Evolutionary conservation across 2,329 filamentous ascomycete genomes (phyloP), one percentile per base, ranked within the genome.

Genomic region (Fusarium luffae): DNA sequence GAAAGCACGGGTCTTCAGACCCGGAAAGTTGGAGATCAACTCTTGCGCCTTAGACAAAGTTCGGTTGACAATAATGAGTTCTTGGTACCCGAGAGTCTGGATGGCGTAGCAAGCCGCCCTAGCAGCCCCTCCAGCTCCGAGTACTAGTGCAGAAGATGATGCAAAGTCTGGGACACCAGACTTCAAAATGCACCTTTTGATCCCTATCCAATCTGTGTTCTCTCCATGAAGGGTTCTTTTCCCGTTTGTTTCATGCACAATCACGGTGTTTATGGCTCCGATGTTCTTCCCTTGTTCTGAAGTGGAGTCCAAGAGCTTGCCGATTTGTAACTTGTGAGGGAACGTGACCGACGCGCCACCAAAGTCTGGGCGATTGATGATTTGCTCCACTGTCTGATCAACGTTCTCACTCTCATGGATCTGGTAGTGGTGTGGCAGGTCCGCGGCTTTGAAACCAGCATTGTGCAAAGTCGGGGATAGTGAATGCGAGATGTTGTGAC

Each of bases 291-390:
- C 59, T 12, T 40, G 37, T 10, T 19, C 16, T 6, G 60, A 63
- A 5, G 56, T 7, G 7, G 49, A 49, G 2, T 32, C 34, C 0
- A 63, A 2, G 1, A 63, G 5, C 12, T 21, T 57, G 7, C 59
- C 49, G 3, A 63, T 63, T 40, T 63, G 49, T 10, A 63, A 12
- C 6, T 63, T 63, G 42, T 63, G 60, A 7, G 60, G 60, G 16
- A 63, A 63, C 0, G 60, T 63, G 5, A 63, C 60, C 0, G 60
- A 63, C 0, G 60, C 59, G 4, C 60, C 60, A 0, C 60, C 59
- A 32, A 63, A 63, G 9, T 63, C 30, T 1, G 49, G 14, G 4
- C 49, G 49, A 0, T 23, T 14, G 2, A 63, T 32, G 4, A 63
- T 49, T 13, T 2, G 4, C 18, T 63, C 19, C 0, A 63, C 59